Conservation (phyloP, 208 protist genomes). For the Endotrypanum monterogeii region DNA sequence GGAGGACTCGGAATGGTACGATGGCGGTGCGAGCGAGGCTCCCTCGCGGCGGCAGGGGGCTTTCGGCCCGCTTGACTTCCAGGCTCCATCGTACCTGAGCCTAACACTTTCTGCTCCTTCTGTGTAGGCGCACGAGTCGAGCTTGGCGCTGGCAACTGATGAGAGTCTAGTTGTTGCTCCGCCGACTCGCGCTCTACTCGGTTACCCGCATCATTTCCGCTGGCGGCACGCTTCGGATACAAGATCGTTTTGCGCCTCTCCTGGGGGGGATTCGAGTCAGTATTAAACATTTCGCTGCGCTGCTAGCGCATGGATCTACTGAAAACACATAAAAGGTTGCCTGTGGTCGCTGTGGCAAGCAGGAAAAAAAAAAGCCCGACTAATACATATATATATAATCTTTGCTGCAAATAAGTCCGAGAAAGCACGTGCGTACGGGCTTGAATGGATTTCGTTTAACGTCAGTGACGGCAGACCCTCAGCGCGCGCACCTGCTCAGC, state of each 20-base stretch:
- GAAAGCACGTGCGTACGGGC: not conserved
- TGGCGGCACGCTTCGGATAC: not conserved
- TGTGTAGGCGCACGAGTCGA: not conserved
- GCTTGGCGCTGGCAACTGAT: not conserved
- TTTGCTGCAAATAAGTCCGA: not conserved
- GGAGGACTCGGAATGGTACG: slow-evolving; percentile 37
- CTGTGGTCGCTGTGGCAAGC: not conserved
- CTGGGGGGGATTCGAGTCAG: not conserved
- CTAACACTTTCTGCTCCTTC: not conserved
- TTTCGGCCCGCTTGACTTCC: not conserved
- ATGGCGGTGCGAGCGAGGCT: not conserved
- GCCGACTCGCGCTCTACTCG: not conserved
- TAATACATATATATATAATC: not conserved
- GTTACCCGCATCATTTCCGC: not conserved
- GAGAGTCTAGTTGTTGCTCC: not conserved
- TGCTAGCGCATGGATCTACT: not conserved
- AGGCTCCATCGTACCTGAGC: not conserved
- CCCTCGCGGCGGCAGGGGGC: not conserved
- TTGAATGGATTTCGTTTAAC: not conserved
- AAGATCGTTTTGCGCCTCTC: not conserved
- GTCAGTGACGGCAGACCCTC: too few species aligned
- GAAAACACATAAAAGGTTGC: not conserved
- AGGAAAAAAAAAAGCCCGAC: too few species aligned
- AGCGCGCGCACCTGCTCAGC: not conserved
- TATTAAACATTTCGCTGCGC: not conserved